Percentiles rank a stretch among this genome's conserved stretches.
Conservation (phyloP, 176 grass and related monocot genomes). For the Poa annua region DNA sequence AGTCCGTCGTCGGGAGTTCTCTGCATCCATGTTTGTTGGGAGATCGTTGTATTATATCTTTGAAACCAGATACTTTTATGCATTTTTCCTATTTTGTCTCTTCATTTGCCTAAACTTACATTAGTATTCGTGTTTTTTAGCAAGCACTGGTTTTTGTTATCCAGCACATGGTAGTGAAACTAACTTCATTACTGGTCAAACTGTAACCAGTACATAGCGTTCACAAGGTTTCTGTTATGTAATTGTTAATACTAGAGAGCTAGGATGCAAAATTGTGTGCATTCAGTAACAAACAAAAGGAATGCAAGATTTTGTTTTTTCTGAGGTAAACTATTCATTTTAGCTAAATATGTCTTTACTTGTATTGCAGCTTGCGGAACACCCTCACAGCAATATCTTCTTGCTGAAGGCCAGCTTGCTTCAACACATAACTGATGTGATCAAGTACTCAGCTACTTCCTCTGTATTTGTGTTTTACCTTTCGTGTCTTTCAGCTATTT, state of each 20-base stretch:
- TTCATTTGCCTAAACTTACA: slow-evolving; percentile 27
- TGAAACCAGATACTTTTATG: background rate
- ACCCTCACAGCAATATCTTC: slow-evolving; percentile 75
- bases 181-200: slow-evolving; percentile 24
- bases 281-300: background rate
- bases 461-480: slow-evolving; percentile 29
- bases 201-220: background rate
- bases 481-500: slow-evolving; percentile 5
- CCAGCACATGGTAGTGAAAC: slow-evolving; percentile 12
- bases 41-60: background rate
- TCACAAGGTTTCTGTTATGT: background rate
- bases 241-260: background rate
- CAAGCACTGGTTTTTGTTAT: background rate
- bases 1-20: background rate
- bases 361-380: slow-evolving; percentile 72
- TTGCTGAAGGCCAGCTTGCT: slow-evolving; percentile 72
- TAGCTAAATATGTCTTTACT: slow-evolving; percentile 38
- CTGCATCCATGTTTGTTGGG: background rate
- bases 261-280: background rate
- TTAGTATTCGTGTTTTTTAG: background rate
- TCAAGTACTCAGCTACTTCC: slow-evolving; percentile 60
- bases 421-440: slow-evolving; percentile 77
- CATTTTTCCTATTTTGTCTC: background rate
- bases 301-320: slow-evolving; percentile 19
- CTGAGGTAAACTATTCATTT: slow-evolving; percentile 21